Evolutionary conservation across 1,139 yeast genomes (phyloP).

Genomic region (Geotrichum siamense): DNA sequence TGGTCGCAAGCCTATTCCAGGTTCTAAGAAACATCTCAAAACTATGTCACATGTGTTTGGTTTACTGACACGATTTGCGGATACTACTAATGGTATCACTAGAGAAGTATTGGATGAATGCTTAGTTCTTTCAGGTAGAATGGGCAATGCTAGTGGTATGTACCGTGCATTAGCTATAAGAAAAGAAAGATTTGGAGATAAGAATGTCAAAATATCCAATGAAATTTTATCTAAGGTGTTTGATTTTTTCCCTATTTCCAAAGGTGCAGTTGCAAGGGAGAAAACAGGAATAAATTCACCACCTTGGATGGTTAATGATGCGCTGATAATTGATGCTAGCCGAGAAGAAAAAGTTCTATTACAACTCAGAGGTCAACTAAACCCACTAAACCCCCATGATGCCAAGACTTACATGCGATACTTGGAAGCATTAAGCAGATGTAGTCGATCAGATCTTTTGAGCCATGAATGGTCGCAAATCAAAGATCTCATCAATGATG

Average conservation of each 20-base stretch:
- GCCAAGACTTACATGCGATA: conserved; percentile 23
- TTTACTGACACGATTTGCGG: conserved; percentile 26
- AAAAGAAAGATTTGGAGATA: conserved; percentile 19
- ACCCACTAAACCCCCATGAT: conserved; percentile 16
- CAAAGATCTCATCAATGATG: conserved; percentile 6
- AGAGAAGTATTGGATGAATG: conserved; percentile 28
- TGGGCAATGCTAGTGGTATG: conserved; percentile 31
- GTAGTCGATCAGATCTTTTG: conserved; percentile 23
- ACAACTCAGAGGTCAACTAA: conserved; percentile 25
- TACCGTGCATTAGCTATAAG: conserved; percentile 27
- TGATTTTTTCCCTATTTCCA: conserved; percentile 17
- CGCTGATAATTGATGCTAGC: conserved; percentile 24
- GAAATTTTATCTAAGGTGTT: conserved; percentile 9
- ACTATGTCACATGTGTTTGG: conserved; percentile 34
- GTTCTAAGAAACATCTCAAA: conserved; percentile 18
- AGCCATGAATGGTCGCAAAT: conserved; percentile 25
- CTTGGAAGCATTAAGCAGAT: conserved; percentile 30
- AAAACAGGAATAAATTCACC: conserved; percentile 20
- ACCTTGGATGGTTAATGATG: conserved; percentile 26
- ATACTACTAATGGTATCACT: conserved; percentile 24
- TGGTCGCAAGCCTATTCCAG: conserved; percentile 3
- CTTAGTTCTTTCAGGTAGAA: conserved; percentile 26
- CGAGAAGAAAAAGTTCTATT: conserved; percentile 27
- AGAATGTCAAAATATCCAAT: neutral
- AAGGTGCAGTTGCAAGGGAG: conserved; percentile 21